Conservation (phyloP, 441 rosid genomes). For the Gossypium armourianum region DNA sequence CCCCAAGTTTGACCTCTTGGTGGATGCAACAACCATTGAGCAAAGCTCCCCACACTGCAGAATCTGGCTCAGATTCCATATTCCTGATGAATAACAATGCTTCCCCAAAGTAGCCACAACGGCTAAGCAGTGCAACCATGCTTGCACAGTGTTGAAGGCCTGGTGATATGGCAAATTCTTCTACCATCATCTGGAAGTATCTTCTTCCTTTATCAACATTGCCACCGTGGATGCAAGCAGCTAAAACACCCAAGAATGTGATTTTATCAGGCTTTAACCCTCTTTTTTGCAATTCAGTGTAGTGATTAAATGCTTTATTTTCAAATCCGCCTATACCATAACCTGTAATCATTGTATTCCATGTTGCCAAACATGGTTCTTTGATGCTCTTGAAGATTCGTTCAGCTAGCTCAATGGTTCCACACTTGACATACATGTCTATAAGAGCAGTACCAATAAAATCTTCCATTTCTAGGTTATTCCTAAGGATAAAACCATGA, state of each 20-base stretch:
- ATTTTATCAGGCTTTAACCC: conserved; percentile 53
- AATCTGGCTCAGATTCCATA: conserved; percentile 50
- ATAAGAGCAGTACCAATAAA: conserved; percentile 67
- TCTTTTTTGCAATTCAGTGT: conserved; percentile 36
- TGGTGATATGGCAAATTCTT: conserved; percentile 43
- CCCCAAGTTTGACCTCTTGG: conserved; percentile 58
- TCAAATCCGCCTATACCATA: conserved; percentile 56
- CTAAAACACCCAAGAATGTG: conserved; percentile 60
- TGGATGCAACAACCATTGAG: conserved; percentile 53
- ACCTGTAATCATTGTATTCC: conserved; percentile 69
- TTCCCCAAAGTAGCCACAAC: conserved; percentile 50
- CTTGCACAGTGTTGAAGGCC: conserved; percentile 60
- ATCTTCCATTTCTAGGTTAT: conserved; percentile 40
- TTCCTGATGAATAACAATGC: conserved; percentile 38
- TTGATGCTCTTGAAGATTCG: conserved; percentile 40
- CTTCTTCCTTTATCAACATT: conserved; percentile 49
- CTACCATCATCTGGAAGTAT: conserved; percentile 43
- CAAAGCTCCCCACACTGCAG: conserved; percentile 72
- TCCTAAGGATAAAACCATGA: conserved; percentile 45
- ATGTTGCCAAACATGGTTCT: conserved; percentile 49
- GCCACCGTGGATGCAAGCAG: conserved; percentile 64
- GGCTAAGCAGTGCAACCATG: conserved; percentile 57
- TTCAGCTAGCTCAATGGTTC: conserved; percentile 44
- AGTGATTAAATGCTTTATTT: conserved; percentile 39
- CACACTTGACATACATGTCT: conserved; percentile 73